Evolutionary conservation across 805 yeast genomes (phyloP).

Genomic region (Jamesozyma jinghongensis): DNA sequence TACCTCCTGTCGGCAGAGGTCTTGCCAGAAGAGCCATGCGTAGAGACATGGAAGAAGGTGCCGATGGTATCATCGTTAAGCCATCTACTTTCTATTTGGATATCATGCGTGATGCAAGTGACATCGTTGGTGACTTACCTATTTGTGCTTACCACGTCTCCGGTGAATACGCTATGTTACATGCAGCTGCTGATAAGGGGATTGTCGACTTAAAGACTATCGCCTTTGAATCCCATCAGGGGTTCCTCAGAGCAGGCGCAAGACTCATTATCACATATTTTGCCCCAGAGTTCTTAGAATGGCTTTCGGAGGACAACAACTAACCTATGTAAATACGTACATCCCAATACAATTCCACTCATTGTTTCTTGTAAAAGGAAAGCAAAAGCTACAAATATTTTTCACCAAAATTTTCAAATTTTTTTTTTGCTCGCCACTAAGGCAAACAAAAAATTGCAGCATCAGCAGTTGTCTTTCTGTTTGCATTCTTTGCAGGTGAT

Average conservation of each 20-base stretch:
- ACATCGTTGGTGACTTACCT: conserved; percentile 75
- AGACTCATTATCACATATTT: conserved; percentile 83
- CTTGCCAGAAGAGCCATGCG: conserved; percentile 83
- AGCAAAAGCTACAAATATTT: too few species aligned
- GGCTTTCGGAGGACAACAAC: conserved; percentile 41
- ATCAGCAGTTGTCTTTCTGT: too few species aligned
- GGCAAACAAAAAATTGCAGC: too few species aligned
- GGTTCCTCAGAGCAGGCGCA: conserved; percentile 94
- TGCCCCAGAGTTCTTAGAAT: conserved; percentile 90
- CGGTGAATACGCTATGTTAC: conserved; percentile 96
- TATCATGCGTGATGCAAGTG: conserved; percentile 79
- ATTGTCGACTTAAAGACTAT: conserved; percentile 70
- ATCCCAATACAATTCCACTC: too few species aligned
- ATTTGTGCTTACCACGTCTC: conserved; percentile 92
- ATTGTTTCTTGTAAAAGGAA: too few species aligned
- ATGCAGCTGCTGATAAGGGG: conserved; percentile 96
- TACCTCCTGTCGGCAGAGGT: conserved; percentile 89
- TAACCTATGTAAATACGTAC: too few species aligned
- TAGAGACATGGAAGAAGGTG: conserved; percentile 85
- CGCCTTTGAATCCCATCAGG: conserved; percentile 82
- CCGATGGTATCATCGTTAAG: conserved; percentile 91
- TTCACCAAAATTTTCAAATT: too few species aligned
- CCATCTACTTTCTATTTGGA: conserved; percentile 95
- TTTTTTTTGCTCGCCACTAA: too few species aligned
- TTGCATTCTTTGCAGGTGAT: too few species aligned